A percentile compares a stretch with the other conserved stretches of the same genome.
Evolutionary conservation across 2,329 filamentous ascomycete genomes (phyloP).

Genomic region (Cryphonectria nitschkei): DNA sequence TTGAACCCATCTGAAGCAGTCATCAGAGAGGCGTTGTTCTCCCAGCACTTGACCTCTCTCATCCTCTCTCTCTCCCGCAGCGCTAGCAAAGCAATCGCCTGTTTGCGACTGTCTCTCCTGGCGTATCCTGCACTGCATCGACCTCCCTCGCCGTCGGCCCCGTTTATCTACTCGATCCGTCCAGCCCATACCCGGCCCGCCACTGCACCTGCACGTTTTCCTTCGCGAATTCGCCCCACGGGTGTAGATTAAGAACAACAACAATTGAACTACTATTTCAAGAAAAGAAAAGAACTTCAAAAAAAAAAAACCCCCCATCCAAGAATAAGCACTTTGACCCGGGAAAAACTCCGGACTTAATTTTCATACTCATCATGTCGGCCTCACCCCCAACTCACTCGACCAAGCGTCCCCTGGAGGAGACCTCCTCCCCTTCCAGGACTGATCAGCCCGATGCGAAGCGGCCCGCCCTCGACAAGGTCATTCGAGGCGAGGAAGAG

Average conservation of each 20-base stretch:
- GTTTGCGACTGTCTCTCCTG: conserved; percentile 22
- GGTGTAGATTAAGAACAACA: conserved; percentile 74
- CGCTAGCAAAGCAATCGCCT: conserved; percentile 32
- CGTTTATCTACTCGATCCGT: conserved; percentile 28
- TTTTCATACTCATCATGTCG: conserved; percentile 66
- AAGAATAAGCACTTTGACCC: conserved; percentile 48
- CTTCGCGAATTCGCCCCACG: conserved; percentile 72
- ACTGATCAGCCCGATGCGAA: conserved; percentile 97
- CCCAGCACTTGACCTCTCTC: conserved; percentile 37
- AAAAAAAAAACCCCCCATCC: conserved; percentile 51
- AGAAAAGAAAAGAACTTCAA: conserved; percentile 34
- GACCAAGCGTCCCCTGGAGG: conserved; percentile 92
- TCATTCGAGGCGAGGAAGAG: conserved; percentile 70
- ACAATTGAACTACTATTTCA: conserved; percentile 52
- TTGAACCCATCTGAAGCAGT: conserved; percentile 26
- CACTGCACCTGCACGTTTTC: conserved; percentile 91
- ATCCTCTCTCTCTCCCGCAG: conserved; percentile 30
- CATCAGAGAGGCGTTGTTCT: conserved; percentile 31
- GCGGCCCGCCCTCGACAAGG: conserved; percentile 92
- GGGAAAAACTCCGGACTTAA: conserved; percentile 26
- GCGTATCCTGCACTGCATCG: conserved; percentile 23
- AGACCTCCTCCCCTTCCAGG: conserved; percentile 91
- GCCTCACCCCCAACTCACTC: conserved; percentile 71
- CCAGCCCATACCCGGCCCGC: conserved; percentile 47
- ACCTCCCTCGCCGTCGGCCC: conserved; percentile 23